Evolutionary conservation across 2,329 filamentous ascomycete genomes (phyloP).

Genomic region (Colletotrichum paranaense): DNA sequence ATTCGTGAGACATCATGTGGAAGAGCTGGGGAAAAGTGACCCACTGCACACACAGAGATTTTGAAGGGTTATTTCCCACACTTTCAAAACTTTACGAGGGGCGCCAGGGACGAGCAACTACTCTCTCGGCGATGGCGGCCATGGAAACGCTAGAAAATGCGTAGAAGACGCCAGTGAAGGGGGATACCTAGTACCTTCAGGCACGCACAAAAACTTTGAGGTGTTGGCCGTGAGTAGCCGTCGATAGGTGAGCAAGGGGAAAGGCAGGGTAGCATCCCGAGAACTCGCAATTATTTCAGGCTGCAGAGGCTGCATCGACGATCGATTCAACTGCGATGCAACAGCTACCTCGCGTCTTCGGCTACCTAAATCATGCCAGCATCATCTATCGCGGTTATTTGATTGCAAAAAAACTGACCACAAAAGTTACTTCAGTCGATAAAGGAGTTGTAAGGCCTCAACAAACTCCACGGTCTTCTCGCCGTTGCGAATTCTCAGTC

Average conservation of each 20-base stretch:
- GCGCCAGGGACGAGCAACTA: not conserved
- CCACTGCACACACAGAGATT: not conserved
- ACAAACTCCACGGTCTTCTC: not conserved
- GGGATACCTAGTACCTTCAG: not conserved
- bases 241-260: not conserved
- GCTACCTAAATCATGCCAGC: not conserved
- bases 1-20: not conserved
- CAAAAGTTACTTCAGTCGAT: too few relatives aligned
- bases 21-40: slow-evolving; percentile 3
- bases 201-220: not conserved
- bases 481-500: not conserved
- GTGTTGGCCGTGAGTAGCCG: slow-evolving; percentile 11
- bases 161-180: slow-evolving; percentile 9
- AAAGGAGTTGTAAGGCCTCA: not conserved
- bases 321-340: not conserved
- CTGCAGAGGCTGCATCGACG: not conserved
- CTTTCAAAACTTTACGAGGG: not conserved
- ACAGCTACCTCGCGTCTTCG: not conserved
- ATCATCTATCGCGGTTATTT: not conserved
- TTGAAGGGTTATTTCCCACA: not conserved
- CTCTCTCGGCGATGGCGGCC: slow-evolving; percentile 4
- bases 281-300: not conserved
- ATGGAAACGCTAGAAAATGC: slow-evolving; percentile 30
- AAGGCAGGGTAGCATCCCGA: too few relatives aligned
- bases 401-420: not conserved